Evolutionary conservation across 2,329 filamentous ascomycete species (phyloP), one percentile per base, ranked within the genome.

Genomic region (Microdochium nivale): DNA sequence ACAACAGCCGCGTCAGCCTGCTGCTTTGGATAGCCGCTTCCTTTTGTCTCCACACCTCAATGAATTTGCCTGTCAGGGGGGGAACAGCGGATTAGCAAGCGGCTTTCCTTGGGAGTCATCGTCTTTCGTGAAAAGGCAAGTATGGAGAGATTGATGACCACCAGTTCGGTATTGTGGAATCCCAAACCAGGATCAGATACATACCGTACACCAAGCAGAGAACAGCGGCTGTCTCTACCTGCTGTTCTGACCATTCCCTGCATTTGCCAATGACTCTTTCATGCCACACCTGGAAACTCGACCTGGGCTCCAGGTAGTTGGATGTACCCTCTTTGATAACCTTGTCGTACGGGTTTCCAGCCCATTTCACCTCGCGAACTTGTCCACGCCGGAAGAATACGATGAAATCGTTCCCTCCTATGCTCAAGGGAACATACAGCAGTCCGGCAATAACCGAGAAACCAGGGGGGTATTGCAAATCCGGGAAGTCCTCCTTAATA

Each of bases 1-100:
- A 74, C 1, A 96, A 69, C 3, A 96, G 69, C 47, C 82, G 77
- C 0, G 89, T 95, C 2, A 96, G 73, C 54, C 91, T 86, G 58
- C 87, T 95, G 62, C 76, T 92, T 59, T 95, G 86, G 53, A 95
- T 64, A 0, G 88, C 88, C 1, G 84, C 86, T 65, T 96, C 90
- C 58, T 95, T 95, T 63, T 95, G 88, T 52, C 89, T 78, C 90
- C 90, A 95, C 1, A 95, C 90, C 61, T 95, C 88, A 59, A 95
- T 95, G 64, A 96, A 96, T 65, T 83, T 83, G 16, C 78, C 76
- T 73, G 48, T 16, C 1, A 25, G 2, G 27, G 2, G 25, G 49
- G 59, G 55, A 54, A 50, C 23, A 27, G 33, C 43, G 14, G 13
- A 48, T 49, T 19, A 10, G 23, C 14, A 35, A 16, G 24, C 33